phyloP scores from a whole-genome alignment of 148 eudicot genomes.

The Diospyros lotus region DNA sequence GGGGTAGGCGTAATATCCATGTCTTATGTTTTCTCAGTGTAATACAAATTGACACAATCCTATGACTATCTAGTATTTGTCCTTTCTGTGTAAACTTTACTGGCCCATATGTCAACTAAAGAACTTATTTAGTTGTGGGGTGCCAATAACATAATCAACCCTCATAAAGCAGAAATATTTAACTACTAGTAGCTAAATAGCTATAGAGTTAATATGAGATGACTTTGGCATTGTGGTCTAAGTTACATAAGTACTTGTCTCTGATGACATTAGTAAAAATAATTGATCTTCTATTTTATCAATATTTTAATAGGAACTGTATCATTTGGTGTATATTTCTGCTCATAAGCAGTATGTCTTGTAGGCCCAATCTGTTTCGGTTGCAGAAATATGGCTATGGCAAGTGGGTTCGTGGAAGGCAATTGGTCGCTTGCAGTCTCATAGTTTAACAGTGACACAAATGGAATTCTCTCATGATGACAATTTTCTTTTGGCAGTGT shows the following conservation, averaged over 20 bases:
- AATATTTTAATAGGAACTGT: neutral
- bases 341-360: conserved; percentile 7
- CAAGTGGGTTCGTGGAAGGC: conserved; percentile 96
- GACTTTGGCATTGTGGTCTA: neutral
- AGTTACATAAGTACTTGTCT: neutral
- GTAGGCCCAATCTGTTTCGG: conserved; percentile 84
- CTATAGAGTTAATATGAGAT: neutral
- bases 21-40: too few species aligned
- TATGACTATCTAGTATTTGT: too few species aligned
- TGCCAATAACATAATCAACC: too few species aligned
- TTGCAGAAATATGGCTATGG: conserved; percentile 98
- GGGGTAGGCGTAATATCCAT: too few species aligned
- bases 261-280: neutral
- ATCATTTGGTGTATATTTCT: neutral
- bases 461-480: conserved; percentile 91
- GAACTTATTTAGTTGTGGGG: too few species aligned
- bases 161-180: neutral
- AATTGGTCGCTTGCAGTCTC: conserved; percentile 82
- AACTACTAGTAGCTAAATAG: neutral
- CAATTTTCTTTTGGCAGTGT: conserved; percentile 79
- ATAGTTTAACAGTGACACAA: conserved; percentile 86
- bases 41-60: too few species aligned
- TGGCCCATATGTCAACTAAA: too few species aligned
- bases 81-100: too few species aligned
- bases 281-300: too few species aligned